These are phyloP conservation scores for Xerocomus potaroensis DNA, from an alignment of 768 basidiomycete species.

Conservation along the genomic window DNA sequence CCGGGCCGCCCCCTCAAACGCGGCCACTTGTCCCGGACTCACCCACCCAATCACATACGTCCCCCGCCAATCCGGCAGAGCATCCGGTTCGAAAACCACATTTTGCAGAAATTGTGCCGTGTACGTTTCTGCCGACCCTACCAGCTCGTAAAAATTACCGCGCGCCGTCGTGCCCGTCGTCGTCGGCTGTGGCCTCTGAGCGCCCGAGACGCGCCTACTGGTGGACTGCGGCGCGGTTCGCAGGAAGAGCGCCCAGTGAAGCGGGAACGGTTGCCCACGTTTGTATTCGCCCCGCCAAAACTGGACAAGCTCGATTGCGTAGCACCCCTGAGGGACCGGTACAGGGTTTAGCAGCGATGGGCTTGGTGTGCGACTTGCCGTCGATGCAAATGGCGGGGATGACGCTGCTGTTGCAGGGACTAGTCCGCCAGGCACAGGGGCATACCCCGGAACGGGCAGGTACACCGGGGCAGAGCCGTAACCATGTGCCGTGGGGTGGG, in stretches of 20 bases:
- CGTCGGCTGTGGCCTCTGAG: no score
- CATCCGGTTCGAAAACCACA: slow-evolving; percentile 6
- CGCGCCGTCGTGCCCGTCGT: background rate
- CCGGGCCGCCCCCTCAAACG: slow-evolving; percentile 14
- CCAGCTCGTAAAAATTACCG: slow-evolving; percentile 28
- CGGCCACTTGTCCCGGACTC: slow-evolving; percentile 4
- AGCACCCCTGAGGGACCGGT: slow-evolving; percentile 14
- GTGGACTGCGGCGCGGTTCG: slow-evolving; percentile 9
- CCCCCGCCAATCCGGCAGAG: slow-evolving; percentile 23
- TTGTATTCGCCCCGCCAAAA: slow-evolving; percentile 25
- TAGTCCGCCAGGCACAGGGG: background rate
- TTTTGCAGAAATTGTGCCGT: slow-evolving; percentile 11
- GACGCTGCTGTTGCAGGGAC: no score
- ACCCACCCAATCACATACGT: slow-evolving; percentile 22
- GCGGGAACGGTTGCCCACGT: slow-evolving; percentile 7
- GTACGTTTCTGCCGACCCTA: slow-evolving; percentile 24
- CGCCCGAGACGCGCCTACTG: background rate
- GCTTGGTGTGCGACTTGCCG: background rate
- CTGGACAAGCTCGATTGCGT: slow-evolving; percentile 26
- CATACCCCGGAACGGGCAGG: background rate
- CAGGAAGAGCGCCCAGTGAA: slow-evolving; percentile 32
- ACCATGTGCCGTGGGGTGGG: background rate
- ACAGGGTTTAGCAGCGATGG: slow-evolving; percentile 7
- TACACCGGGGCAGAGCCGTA: slow-evolving; percentile 1
- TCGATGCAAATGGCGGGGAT: background rate